These are phyloP conservation scores for Puccinellia tenuiflora DNA, from an alignment of 176 grass and related monocot species.

Conservation along the genomic window DNA sequence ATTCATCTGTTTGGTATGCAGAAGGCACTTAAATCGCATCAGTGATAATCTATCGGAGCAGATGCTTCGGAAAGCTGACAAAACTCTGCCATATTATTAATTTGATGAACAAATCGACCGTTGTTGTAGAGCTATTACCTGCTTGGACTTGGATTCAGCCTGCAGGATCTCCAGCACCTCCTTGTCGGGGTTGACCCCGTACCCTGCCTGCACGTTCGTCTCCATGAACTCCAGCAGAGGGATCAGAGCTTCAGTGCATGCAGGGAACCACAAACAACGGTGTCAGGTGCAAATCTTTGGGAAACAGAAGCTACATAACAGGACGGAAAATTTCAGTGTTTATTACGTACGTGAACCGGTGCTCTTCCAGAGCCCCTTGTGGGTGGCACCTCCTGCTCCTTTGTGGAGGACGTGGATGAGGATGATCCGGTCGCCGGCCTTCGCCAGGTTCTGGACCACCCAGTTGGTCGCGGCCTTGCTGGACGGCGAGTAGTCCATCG, in stretches of 20 bases:
- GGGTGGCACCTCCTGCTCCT: conserved; percentile 37
- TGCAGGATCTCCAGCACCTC: conserved; percentile 54
- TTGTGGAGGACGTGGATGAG: conserved; percentile 61
- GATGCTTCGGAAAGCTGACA: too few relatives aligned
- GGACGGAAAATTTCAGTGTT: not conserved
- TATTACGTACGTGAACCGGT: conserved; percentile 43
- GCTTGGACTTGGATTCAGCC: conserved; percentile 47
- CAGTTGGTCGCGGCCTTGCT: conserved; percentile 67
- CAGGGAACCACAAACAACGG: not conserved
- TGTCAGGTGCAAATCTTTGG: not conserved
- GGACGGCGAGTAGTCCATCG: conserved; percentile 76
- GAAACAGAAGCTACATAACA: not conserved
- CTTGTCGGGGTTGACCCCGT: conserved; percentile 57
- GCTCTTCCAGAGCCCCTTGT: conserved; percentile 71
- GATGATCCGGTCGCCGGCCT: conserved; percentile 43
- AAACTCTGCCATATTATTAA: not conserved
- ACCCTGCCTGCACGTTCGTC: conserved; percentile 53
- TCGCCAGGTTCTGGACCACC: conserved; percentile 43
- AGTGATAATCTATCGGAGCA: too few relatives aligned
- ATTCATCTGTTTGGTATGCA: not conserved
- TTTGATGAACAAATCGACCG: not conserved
- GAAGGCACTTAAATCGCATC: not conserved
- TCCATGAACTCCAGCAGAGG: conserved; percentile 78
- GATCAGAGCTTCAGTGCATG: conserved; percentile 55
- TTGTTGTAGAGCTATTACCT: conserved; percentile 35